A percentile compares a stretch with the other conserved stretches of the same genome.
Evolutionary conservation across 805 yeast genomes (phyloP).

Genomic region (Priceomyces carsonii): DNA sequence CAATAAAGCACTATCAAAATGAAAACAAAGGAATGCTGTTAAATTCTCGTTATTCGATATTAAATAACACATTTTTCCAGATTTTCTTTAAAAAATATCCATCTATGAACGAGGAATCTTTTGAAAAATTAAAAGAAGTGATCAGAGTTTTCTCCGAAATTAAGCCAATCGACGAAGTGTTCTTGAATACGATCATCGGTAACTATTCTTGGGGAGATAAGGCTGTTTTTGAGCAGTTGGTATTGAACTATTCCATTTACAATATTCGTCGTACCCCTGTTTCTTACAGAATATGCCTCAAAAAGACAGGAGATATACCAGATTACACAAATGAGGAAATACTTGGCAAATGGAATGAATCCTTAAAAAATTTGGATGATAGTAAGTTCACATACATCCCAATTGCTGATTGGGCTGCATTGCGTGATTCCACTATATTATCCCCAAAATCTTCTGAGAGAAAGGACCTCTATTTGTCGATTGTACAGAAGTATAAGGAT

Average conservation of each 20-base stretch:
- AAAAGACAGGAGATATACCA: conserved; percentile 67
- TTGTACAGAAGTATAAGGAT: conserved; percentile 50
- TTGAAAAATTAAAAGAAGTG: conserved; percentile 54
- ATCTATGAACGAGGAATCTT: conserved; percentile 53
- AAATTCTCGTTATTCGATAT: conserved; percentile 70
- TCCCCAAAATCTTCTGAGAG: conserved; percentile 46
- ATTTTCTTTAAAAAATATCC: conserved; percentile 65
- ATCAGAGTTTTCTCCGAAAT: conserved; percentile 56
- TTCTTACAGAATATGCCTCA: conserved; percentile 69
- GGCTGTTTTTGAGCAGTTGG: conserved; percentile 61
- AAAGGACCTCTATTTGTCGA: conserved; percentile 52
- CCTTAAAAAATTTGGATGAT: conserved; percentile 48
- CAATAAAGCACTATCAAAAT: conserved; percentile 51
- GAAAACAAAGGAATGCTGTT: conserved; percentile 50
- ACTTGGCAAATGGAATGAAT: conserved; percentile 54
- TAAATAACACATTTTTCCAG: conserved; percentile 67
- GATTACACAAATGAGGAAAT: conserved; percentile 53
- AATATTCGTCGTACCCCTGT: conserved; percentile 64
- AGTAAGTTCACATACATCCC: conserved; percentile 65
- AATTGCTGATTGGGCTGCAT: conserved; percentile 82
- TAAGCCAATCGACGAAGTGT: conserved; percentile 73
- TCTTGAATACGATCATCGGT: conserved; percentile 72
- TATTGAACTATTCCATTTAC: conserved; percentile 58
- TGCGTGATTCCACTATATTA: conserved; percentile 71
- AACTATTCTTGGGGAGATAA: conserved; percentile 69